A percentile compares a stretch with the other conserved stretches of the same genome.
phyloP scores from a whole-genome alignment of 192 early-diverging fungal genomes.

The Jimgerdemannia lactiflua region DNA sequence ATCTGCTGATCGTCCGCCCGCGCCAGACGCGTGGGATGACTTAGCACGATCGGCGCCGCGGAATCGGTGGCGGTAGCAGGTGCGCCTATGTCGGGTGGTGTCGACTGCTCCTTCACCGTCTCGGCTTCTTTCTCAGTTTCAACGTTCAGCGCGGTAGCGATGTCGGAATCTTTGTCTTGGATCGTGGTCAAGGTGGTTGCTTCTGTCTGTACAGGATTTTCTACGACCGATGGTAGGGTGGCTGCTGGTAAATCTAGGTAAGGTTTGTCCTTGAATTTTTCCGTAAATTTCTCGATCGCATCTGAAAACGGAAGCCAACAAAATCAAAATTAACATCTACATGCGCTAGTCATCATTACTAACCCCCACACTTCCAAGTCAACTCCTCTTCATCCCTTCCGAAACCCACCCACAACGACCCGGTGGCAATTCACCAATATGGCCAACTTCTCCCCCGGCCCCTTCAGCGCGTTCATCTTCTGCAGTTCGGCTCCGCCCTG shows the following conservation, averaged over 20 bases:
- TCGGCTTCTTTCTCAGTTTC: neutral
- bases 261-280: neutral
- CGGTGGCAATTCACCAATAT: slow-evolving; percentile 36
- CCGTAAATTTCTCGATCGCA: neutral
- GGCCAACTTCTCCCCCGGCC: slow-evolving; percentile 42
- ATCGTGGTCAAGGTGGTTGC: neutral
- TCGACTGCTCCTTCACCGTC: neutral
- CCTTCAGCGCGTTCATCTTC: slow-evolving; percentile 31
- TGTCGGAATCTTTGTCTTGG: neutral
- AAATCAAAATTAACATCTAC: neutral
- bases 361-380: neutral
- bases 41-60: neutral
- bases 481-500: slow-evolving; percentile 40
- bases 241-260: neutral
- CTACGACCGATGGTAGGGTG: neutral
- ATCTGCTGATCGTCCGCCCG: slow-evolving; percentile 7
- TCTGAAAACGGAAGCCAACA: neutral
- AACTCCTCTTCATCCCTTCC: neutral
- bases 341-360: neutral
- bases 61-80: neutral
- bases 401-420: slow-evolving; percentile 37
- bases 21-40: slow-evolving; percentile 1
- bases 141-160: too few species aligned
- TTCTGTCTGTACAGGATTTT: neutral
- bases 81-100: neutral